phyloP scores from a whole-genome alignment of 2,329 filamentous ascomycete genomes.

The Rutstroemia sp. region DNA sequence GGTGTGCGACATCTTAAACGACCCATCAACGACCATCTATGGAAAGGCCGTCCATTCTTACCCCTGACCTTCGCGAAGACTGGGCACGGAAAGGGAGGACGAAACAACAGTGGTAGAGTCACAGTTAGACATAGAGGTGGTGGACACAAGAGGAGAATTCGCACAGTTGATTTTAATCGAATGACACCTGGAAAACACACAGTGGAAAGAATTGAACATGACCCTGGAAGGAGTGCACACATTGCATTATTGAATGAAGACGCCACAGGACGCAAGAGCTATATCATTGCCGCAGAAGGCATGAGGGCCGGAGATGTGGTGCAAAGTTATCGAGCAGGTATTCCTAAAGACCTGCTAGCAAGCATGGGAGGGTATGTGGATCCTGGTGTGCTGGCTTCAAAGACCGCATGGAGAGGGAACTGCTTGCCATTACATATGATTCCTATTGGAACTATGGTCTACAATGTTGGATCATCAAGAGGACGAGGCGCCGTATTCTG shows the following conservation, averaged over 20 bases:
- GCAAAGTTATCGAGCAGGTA: conserved; percentile 84
- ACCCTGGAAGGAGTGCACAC: conserved; percentile 86
- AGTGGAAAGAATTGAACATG: conserved; percentile 93
- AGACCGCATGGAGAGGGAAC: conserved; percentile 90
- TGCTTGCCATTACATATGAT: conserved; percentile 95
- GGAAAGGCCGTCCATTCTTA: conserved; percentile 81
- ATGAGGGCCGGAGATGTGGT: conserved; percentile 86
- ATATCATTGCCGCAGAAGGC: conserved; percentile 92
- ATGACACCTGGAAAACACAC: conserved; percentile 71
- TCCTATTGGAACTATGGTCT: conserved; percentile 86
- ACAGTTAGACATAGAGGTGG: conserved; percentile 90
- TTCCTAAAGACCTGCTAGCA: conserved; percentile 76
- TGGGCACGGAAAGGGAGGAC: conserved; percentile 84
- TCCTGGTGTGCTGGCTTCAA: conserved; percentile 90
- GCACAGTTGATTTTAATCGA: conserved; percentile 83
- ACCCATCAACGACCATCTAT: conserved; percentile 92
- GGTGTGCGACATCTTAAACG: conserved; percentile 86
- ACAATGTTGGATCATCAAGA: conserved; percentile 73
- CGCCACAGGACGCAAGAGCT: conserved; percentile 68
- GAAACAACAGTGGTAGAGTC: conserved; percentile 79
- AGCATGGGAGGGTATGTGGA: conserved; percentile 92
- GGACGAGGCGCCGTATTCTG: conserved; percentile 82
- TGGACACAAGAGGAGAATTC: conserved; percentile 84
- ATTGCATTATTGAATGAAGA: conserved; percentile 79
- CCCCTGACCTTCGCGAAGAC: conserved; percentile 87